Evolutionary conservation across 768 basidiomycete genomes (phyloP), one percentile per base, ranked within the genome.

Genomic region (Leccinellum luteum): DNA sequence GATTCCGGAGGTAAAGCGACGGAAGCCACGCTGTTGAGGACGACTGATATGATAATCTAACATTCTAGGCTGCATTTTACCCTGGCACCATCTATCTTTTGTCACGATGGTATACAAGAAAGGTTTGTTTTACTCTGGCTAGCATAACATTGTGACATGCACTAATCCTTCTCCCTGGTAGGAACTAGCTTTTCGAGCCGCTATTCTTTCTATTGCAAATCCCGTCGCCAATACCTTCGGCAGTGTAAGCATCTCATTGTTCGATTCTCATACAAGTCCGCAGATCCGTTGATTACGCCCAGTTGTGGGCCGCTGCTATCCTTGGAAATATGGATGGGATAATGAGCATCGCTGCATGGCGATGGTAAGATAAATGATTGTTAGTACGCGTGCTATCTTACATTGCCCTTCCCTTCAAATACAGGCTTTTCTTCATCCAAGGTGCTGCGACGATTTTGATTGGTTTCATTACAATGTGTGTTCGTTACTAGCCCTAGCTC

Each of bases 141-240:
- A 27, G 10, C 23, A 1, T n/a, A n/a, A n/a, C 19, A 19, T 43
- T 14, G 3, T n/a, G 6, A 38, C 21, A 21, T 19, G 8, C 21
- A 12, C 12, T 9, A 5, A 54, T 30, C 32, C 1, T 15, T 48
- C 38, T 54, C n/a, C 34, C 1, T 0, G 31, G 0, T 31, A 86
- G 84, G 85, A 89, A 73, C 72, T 87, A 15, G 81, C 85, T 1
- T 81, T 88, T 55, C 80, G 86, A 35, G 79, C 81, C 14, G 82
- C 85, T 2, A 75, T 87, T 43, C 74, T 89, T 4, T 85, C 81
- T 62, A 75, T 76, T 1, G 85, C 85, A 8, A 64, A 82, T 13
- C 74, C 87, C 9, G 73, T 86, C 41, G 83, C 85, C 3, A 84
- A 84, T 67, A 85, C 87, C 2, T 86, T 88, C 62, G 86, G 87